Conservation (phyloP, 1,284 basidiomycete species). For the Cryptococcus sp. region DNA sequence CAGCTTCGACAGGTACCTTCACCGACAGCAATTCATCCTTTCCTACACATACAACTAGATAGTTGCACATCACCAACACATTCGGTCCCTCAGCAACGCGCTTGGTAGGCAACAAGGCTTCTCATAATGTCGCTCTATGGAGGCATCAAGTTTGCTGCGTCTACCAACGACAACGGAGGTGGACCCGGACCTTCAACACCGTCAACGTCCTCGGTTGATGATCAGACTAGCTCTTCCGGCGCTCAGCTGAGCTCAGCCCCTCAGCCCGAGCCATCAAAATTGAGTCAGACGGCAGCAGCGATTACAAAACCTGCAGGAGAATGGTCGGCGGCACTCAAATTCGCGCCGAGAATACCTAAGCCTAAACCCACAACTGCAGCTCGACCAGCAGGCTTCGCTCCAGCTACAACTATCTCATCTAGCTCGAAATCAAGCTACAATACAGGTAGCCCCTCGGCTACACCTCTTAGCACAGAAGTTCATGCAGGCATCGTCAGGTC, state of each 20-base stretch:
- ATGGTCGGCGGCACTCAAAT: conserved; percentile 44
- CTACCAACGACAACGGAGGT: conserved; percentile 5
- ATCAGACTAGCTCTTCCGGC: too few species aligned
- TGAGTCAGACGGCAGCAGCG: background rate
- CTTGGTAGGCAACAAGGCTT: background rate
- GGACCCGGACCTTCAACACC: background rate
- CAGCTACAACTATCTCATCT: conserved; percentile 14
- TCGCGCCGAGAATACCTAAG: conserved; percentile 46
- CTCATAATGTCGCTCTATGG: conserved; percentile 48
- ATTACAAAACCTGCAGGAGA: conserved; percentile 17
- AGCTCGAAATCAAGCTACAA: background rate
- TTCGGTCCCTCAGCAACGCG: too few species aligned
- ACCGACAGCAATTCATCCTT: too few species aligned
- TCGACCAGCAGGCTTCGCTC: conserved; percentile 12
- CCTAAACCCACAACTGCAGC: conserved; percentile 26
- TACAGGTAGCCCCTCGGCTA: conserved; percentile 1
- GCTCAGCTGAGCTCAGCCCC: too few species aligned
- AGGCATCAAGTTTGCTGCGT: conserved; percentile 45
- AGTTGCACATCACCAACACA: too few species aligned
- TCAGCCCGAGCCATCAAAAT: background rate
- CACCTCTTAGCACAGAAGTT: background rate
- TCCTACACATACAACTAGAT: too few species aligned
- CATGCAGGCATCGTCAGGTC: conserved; percentile 17
- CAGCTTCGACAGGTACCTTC: background rate
- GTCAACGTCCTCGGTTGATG: conserved; percentile 1